Percentiles rank a stretch among this genome's conserved stretches.
phyloP scores from a whole-genome alignment of 176 grass and related monocot genomes.

The Rhynchospora pubera region DNA sequence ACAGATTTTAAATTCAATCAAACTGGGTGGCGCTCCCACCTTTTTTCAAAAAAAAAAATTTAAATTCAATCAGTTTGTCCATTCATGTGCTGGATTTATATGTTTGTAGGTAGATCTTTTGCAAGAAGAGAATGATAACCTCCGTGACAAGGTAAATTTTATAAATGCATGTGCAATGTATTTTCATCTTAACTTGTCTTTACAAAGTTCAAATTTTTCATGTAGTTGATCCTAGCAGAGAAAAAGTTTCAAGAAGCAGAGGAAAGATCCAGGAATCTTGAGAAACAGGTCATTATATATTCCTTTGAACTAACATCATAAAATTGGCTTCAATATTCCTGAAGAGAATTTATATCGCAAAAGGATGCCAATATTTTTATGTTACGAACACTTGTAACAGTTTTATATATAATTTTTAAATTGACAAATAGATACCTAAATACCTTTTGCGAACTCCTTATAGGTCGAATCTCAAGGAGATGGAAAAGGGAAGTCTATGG shows the following conservation, averaged over 20 bases:
- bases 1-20: not conserved
- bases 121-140: constrained; percentile 91
- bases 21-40: no score
- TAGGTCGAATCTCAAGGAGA: constrained; percentile 84
- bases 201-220: constrained; percentile 26
- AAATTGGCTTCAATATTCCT: not conserved
- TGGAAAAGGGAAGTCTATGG: constrained; percentile 93
- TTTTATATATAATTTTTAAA: not conserved
- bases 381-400: not conserved
- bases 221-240: constrained; percentile 74
- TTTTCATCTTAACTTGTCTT: not conserved
- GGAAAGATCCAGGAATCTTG: constrained; percentile 64
- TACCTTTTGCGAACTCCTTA: not conserved
- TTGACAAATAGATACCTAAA: not conserved
- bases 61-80: not conserved
- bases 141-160: constrained; percentile 66
- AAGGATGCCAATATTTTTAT: not conserved
- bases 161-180: constrained; percentile 14
- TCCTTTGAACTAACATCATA: not conserved
- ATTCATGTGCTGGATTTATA: not conserved
- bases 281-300: constrained; percentile 59
- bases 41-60: no score
- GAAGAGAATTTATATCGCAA: not conserved
- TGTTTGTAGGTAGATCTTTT: constrained; percentile 72
- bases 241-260: constrained; percentile 84